phyloP scores from a whole-genome alignment of 176 grass and related monocot species.

The Zizania latifolia region DNA sequence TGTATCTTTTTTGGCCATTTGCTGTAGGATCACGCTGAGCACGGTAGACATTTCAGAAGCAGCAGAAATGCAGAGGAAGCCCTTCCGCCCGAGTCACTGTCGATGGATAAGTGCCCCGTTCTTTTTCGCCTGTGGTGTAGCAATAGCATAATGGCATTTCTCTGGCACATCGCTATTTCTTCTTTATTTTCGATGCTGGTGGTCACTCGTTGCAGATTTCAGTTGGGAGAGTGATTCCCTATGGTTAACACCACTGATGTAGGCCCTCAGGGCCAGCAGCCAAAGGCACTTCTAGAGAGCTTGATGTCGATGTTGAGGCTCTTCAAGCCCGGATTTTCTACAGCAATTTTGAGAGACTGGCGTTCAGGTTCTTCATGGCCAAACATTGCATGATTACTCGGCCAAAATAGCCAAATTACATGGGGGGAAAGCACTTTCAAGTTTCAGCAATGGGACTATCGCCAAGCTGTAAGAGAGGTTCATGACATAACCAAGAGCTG shows the following conservation, averaged over 20 bases:
- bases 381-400: too few species aligned
- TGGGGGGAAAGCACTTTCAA: too few species aligned
- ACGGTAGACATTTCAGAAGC: too few species aligned
- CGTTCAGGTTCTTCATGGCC: neutral
- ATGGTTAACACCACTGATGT: neutral
- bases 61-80: too few species aligned
- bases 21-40: too few species aligned
- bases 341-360: neutral
- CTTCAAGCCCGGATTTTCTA: neutral
- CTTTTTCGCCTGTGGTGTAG: neutral
- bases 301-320: constrained; percentile 6
- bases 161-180: constrained; percentile 13
- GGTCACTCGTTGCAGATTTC: constrained; percentile 6
- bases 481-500: neutral
- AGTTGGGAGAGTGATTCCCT: neutral
- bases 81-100: constrained; percentile 19
- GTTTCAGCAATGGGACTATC: too few species aligned
- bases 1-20: too few species aligned
- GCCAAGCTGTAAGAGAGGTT: too few species aligned
- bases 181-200: constrained; percentile 1
- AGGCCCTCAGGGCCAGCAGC: neutral
- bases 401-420: too few species aligned
- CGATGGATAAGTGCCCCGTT: neutral
- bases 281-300: neutral
- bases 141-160: neutral